phyloP scores from a whole-genome alignment of 1,284 basidiomycete genomes.

The Tranzscheliella williamsii region DNA sequence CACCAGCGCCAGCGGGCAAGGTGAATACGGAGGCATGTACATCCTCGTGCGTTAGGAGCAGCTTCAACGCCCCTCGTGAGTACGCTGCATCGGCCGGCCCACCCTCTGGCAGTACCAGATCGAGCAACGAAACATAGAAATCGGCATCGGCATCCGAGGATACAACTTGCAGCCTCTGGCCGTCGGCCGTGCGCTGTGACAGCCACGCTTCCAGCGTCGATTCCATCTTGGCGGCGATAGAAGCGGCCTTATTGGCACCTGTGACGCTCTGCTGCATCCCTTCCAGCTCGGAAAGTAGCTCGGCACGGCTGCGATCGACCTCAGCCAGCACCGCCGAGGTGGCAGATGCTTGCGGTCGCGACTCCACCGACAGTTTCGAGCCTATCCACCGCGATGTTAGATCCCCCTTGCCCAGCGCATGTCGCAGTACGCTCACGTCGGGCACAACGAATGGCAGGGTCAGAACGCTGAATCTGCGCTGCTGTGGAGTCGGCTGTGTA shows the following conservation, averaged over 20 bases:
- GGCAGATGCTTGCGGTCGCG: background rate
- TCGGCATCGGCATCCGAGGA: background rate
- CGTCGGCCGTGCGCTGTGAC: background rate
- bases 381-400: conserved; percentile 24
- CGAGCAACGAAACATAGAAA: background rate
- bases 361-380: background rate
- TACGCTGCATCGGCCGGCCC: background rate
- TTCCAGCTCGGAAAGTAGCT: background rate
- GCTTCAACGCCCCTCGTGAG: background rate
- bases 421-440: conserved; percentile 26
- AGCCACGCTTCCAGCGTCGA: background rate
- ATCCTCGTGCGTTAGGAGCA: background rate
- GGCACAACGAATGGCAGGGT: conserved; percentile 24
- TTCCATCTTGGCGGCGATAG: background rate
- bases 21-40: background rate
- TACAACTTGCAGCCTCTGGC: background rate
- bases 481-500: conserved; percentile 1
- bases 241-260: background rate
- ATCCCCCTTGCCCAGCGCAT: conserved; percentile 36
- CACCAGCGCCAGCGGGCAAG: background rate
- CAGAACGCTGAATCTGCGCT: conserved; percentile 25
- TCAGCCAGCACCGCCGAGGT: background rate
- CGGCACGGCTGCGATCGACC: background rate
- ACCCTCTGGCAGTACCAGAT: background rate
- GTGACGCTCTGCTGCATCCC: background rate